Conservation (phyloP, 768 basidiomycete species). For the Clathrus columnatus region DNA sequence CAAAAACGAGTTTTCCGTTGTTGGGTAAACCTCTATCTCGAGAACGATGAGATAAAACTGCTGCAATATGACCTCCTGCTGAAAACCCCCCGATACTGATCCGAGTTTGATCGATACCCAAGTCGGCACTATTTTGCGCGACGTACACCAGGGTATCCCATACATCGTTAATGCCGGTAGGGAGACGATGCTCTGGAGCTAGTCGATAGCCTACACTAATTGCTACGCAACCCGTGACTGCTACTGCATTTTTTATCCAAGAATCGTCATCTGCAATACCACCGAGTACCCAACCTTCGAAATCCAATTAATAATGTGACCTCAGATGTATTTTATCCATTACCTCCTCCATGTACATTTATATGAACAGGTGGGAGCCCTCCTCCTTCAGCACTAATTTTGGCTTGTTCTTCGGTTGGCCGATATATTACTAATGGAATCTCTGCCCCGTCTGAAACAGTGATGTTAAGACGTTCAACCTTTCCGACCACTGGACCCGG, state of each 20-base stretch:
- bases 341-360: conserved; percentile 10
- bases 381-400: conserved; percentile 6
- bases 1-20: not conserved
- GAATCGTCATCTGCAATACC: conserved; percentile 6
- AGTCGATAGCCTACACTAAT: conserved; percentile 5
- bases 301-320: no score
- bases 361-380: conserved; percentile 8
- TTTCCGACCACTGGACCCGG: not conserved
- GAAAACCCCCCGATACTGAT: conserved; percentile 9
- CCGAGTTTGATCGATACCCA: conserved; percentile 4
- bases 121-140: not conserved
- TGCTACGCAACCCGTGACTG: conserved; percentile 7
- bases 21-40: conserved; percentile 1
- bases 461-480: conserved; percentile 1
- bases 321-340: no score
- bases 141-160: conserved; percentile 7
- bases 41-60: conserved; percentile 9
- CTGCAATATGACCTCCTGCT: conserved; percentile 7
- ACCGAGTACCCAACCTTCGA: conserved; percentile 8
- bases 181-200: conserved; percentile 9
- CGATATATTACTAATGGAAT: conserved; percentile 7
- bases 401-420: conserved; percentile 6
- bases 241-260: conserved; percentile 4
- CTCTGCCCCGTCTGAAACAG: conserved; percentile 5
- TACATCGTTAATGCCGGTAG: conserved; percentile 3